Conservation (phyloP, 495 filamentous ascomycete genomes). For the Trichoderma orchidacearum region DNA sequence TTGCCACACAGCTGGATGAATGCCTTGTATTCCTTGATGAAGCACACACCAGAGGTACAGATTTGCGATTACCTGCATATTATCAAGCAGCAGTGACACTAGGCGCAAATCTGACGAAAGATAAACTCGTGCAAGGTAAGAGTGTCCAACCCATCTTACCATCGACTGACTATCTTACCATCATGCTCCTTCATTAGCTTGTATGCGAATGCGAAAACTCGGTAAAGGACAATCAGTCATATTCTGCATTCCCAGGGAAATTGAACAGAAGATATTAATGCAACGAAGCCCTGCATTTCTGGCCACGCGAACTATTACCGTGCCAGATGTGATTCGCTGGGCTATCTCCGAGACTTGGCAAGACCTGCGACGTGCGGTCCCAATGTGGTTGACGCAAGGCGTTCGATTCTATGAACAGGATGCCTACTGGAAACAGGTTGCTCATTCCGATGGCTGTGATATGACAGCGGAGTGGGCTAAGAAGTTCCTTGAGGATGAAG, state of each 20-base stretch:
- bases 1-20: constrained; percentile 38
- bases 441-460: constrained; percentile 1
- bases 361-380: constrained; percentile 32
- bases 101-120: constrained; percentile 54
- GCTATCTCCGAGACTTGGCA: constrained; percentile 41
- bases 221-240: constrained; percentile 48
- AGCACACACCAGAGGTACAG: constrained; percentile 62
- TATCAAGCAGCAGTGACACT: constrained; percentile 58
- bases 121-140: constrained; percentile 61
- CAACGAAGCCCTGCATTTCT: too few species aligned
- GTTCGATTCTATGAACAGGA: constrained; percentile 25
- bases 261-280: constrained; percentile 26
- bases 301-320: too few species aligned
- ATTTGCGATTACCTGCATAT: constrained; percentile 47
- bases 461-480: constrained; percentile 18
- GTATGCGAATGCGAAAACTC: constrained; percentile 52
- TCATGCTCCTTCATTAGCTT: too few species aligned
- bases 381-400: constrained; percentile 50
- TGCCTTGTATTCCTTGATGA: constrained; percentile 68
- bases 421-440: constrained; percentile 11
- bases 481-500: constrained; percentile 29
- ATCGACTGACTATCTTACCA: too few species aligned
- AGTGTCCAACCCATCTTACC: neutral
- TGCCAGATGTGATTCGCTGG: constrained; percentile 42
- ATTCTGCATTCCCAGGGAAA: constrained; percentile 41